Evolutionary conservation across 2,329 filamentous ascomycete genomes (phyloP).

Genomic region (Pseudodiploospora longispora): DNA sequence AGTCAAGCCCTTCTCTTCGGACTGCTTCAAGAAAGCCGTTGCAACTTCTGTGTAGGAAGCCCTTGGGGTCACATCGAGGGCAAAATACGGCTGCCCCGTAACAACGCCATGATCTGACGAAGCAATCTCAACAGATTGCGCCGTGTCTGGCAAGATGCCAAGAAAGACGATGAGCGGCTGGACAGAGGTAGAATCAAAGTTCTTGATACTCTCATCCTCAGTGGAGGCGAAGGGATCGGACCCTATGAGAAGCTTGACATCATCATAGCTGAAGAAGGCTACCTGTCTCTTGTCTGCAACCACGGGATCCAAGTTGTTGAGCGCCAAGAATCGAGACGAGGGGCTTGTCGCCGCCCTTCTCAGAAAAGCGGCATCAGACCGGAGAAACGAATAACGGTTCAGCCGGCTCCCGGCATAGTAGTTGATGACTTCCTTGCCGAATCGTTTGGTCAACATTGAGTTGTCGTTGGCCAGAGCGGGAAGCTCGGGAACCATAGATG

Average conservation of each 20-base stretch:
- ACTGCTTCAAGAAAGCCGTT: slow-evolving; percentile 33
- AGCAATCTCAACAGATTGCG: slow-evolving; percentile 27
- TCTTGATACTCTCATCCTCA: slow-evolving; percentile 65
- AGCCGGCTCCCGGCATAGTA: slow-evolving; percentile 75
- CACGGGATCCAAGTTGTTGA: slow-evolving; percentile 72
- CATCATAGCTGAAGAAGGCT: slow-evolving; percentile 58
- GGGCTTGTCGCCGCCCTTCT: slow-evolving; percentile 58
- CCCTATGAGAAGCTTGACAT: slow-evolving; percentile 65
- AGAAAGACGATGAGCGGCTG: slow-evolving; percentile 73
- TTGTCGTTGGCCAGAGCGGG: slow-evolving; percentile 30
- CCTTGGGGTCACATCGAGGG: slow-evolving; percentile 75
- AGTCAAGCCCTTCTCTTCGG: slow-evolving; percentile 48
- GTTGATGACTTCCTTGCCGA: slow-evolving; percentile 72
- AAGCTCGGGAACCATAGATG: slow-evolving; percentile 4
- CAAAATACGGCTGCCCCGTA: slow-evolving; percentile 76
- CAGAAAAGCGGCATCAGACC: slow-evolving; percentile 63
- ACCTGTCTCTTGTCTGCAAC: slow-evolving; percentile 49
- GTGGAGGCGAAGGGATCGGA: slow-evolving; percentile 59
- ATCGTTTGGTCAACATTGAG: slow-evolving; percentile 67
- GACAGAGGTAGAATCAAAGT: slow-evolving; percentile 63
- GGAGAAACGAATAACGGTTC: slow-evolving; percentile 73
- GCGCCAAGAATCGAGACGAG: slow-evolving; percentile 63
- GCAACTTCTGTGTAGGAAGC: slow-evolving; percentile 55
- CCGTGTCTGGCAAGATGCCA: slow-evolving; percentile 63
- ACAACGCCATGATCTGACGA: slow-evolving; percentile 54